These are phyloP conservation scores for Ambrosia artemisiifolia DNA, from an alignment of 129 eudicot species.

Conservation along the genomic window DNA sequence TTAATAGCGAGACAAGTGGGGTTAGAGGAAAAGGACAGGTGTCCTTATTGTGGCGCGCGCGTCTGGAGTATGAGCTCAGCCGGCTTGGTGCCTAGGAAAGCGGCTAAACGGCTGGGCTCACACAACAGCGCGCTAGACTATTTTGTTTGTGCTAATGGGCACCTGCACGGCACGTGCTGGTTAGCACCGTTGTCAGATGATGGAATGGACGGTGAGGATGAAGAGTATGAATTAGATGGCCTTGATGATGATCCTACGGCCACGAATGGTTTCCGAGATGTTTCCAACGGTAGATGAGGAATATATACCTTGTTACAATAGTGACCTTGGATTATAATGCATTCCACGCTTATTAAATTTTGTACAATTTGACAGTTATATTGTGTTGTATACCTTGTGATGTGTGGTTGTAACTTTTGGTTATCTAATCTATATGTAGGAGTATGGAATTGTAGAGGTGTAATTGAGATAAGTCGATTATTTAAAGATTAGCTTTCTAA, in stretches of 20 bases:
- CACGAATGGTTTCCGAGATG: constrained; percentile 17
- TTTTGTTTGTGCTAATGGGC: constrained; percentile 78
- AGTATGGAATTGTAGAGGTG: too few relatives aligned
- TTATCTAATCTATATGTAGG: too few relatives aligned
- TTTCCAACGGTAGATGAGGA: too few relatives aligned
- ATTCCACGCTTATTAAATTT: constrained; percentile 2
- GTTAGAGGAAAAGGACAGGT: constrained; percentile 53
- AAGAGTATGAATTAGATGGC: constrained; percentile 13
- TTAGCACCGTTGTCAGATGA: constrained; percentile 50
- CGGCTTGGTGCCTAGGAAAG: constrained; percentile 53
- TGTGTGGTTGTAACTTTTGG: too few relatives aligned
- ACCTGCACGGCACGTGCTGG: too few relatives aligned
- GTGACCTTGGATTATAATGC: too few relatives aligned
- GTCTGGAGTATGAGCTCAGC: constrained; percentile 84
- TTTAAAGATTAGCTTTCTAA: too few relatives aligned
- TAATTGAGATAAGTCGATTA: too few relatives aligned
- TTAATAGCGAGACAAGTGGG: constrained; percentile 45
- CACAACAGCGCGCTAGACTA: constrained; percentile 58
- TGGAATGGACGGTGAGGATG: constrained; percentile 18
- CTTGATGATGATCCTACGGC: constrained; percentile 17
- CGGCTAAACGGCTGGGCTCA: constrained; percentile 74
- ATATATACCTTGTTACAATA: too few relatives aligned
- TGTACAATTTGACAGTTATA: constrained; percentile 4
- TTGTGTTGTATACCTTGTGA: too few relatives aligned
- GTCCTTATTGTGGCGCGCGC: constrained; percentile 72